Conservation (phyloP, 148 eudicot genomes). For the Silene conica region DNA sequence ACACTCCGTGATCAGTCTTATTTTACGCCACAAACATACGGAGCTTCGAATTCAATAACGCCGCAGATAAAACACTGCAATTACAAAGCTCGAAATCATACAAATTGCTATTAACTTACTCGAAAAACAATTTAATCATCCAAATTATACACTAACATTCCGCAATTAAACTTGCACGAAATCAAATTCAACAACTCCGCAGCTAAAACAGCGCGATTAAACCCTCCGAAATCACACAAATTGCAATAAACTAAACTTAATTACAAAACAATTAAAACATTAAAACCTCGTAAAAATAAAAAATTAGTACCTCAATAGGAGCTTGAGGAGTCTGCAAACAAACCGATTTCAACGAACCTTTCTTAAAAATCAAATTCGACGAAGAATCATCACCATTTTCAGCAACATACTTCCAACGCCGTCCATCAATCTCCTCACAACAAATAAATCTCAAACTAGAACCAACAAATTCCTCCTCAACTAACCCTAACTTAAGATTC, state of each 20-base stretch:
- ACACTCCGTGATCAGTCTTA: too few relatives aligned
- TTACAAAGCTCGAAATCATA: not conserved
- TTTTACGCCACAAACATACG: not conserved
- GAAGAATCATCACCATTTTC: conserved; percentile 23
- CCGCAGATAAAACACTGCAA: not conserved
- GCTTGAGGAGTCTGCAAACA: conserved; percentile 68
- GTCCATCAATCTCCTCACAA: conserved; percentile 83
- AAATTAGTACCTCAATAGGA: conserved; percentile 52
- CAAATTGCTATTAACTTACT: not conserved
- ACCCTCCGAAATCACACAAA: too few relatives aligned
- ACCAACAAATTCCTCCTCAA: conserved; percentile 52
- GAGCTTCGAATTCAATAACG: not conserved
- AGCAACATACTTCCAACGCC: conserved; percentile 61
- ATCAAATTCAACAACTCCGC: not conserved
- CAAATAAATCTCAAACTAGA: conserved; percentile 75
- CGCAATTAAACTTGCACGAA: not conserved
- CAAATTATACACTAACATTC: too few relatives aligned
- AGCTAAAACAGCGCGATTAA: not conserved
- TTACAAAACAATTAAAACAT: too few relatives aligned
- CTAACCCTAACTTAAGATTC: conserved; percentile 38
- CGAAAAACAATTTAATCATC: too few relatives aligned
- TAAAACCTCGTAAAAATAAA: not conserved
- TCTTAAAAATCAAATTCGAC: conserved; percentile 25
- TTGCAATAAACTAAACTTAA: not conserved
- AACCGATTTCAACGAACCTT: conserved; percentile 63